Evolutionary conservation across 352 stramenopile genomes (phyloP), one percentile per base, ranked within the genome.

Genomic region (Blastocystis sp.): DNA sequence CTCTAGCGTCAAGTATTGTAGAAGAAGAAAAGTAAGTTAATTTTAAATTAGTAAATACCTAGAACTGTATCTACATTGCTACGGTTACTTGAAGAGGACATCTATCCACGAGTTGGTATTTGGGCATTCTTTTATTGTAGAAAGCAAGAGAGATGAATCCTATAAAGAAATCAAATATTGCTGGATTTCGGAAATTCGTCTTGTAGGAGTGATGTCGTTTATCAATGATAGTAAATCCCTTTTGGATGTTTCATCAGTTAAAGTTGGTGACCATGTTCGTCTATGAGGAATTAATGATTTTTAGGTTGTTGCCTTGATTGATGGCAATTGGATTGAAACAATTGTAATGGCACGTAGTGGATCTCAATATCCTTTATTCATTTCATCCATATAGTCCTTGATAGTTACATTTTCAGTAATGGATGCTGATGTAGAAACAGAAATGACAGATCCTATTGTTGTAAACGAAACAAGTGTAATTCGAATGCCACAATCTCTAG

Each of bases 11-110:
- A 1, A 69, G 73, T 22, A 57, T 84, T 7, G 44, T n/a, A 17
- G 73, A 84, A 68, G 73, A 66, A 68, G 73, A 84, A 44, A 84
- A 84, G 73, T 84, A 69, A 1, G 70, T 64, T 42, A 11, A n/a
- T 24, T 60, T 24, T 51, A 24, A 22, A 19, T 17, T 13, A 30
- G 22, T n/a, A 54, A 5, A n/a, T 44, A 11, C 37, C 11, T 48
- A 84, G 73, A 42, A 11, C 59, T 17, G 11, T 48, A 11, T n/a
- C 17, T 11, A 42, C 30, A 42, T 57, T 84, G 0, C 48, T 84
- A 11, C 51, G 40, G 15, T 7, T 40, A 51, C 44, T 84, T 0
- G 48, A 84, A 33, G 54, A 51, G 22, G 73, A 84, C 3, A 66
- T 84, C n/a, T 40, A 57, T 58, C 37, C 37, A 5, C 33, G 35